Base-by-base conservation (phyloP, 805 yeast genomes). In the Candida stauntonica region DNA sequence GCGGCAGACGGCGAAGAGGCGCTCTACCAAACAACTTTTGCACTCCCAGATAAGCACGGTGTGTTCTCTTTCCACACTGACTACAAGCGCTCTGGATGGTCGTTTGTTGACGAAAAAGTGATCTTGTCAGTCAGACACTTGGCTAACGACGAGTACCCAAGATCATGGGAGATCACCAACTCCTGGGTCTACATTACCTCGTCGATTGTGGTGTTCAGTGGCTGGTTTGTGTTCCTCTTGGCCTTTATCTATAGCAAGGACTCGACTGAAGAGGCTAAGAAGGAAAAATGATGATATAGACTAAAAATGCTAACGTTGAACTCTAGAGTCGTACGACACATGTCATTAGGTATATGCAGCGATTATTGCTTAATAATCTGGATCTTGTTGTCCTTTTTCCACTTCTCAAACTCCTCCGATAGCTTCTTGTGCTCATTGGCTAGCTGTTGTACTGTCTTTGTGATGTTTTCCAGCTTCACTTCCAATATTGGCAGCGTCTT, bases 41-140 rank as follows among this genome's bases (percentile, higher is more conserved):
- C 72, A 33, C 63, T 87, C 27, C 99, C 99, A 17, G 97, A 91
- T 61, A 96, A 88, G 55, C 96, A 93, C 62, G 99, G 99, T 41
- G 84, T 93, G 75, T 93, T 88, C 66, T 85, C 96, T 2, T 88
- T 86, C 60, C 72, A 72, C 45, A 70, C 84, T 32, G 82, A 84
- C 52, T 89, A 89, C 67, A 75, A 75, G 59, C 79, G 95, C 57
- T 39, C 75, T 12, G 98, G 98, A 5, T 70, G 72, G 51, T 70
- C 85, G 17, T 88, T 70, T 61, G 58, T 91, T 37, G 68, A 68
- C 19, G 86, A 81, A 51, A 71, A 74, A 45, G 72, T 72, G 38
- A 79, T 83, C 15, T 86, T 87, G 38, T 79, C 98, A 2, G 80
- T 93, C 33, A 79, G 98, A 61, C 98, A 93, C 62, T 73, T 86